Evolutionary conservation across 768 basidiomycete genomes (phyloP).

Genomic region (Rhodotorula paludigena): DNA sequence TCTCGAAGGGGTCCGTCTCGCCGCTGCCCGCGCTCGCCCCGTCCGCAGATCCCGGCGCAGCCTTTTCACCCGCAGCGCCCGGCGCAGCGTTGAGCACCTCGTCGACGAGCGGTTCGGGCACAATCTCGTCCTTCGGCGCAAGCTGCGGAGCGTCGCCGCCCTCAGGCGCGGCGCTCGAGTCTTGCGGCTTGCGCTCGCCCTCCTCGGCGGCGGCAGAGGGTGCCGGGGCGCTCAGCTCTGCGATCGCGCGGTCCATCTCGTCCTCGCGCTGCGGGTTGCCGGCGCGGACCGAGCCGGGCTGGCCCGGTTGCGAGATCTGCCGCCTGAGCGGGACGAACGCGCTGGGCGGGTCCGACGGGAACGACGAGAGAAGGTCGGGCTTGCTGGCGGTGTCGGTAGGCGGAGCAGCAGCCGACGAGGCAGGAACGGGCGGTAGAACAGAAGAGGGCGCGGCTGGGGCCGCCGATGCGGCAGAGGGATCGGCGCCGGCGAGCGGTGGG

Average conservation of each 20-base stretch:
- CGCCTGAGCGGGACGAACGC: conserved; percentile 33
- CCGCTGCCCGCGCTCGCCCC: neutral
- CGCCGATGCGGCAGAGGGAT: neutral
- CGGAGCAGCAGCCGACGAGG: neutral
- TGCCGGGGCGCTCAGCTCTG: no score
- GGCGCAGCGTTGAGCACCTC: conserved; percentile 12
- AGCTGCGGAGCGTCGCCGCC: neutral
- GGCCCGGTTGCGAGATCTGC: conserved; percentile 12
- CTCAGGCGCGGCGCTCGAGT: neutral
- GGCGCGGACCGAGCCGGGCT: neutral
- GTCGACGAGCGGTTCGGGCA: neutral
- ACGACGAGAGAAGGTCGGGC: neutral
- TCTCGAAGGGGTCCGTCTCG: no score
- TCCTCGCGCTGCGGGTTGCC: neutral
- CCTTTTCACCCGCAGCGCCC: neutral
- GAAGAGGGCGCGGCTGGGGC: neutral
- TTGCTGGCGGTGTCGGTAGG: neutral
- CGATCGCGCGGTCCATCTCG: neutral
- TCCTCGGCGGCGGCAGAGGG: neutral
- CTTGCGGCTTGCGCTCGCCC: neutral
- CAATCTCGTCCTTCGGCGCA: neutral
- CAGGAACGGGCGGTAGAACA: neutral
- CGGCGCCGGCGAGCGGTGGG: neutral
- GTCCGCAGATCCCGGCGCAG: no score
- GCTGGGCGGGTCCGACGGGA: conserved; percentile 19